Evolutionary conservation across 1,284 basidiomycete species (phyloP), one percentile per base, ranked within the genome.

Genomic region (Cryptococcus sp.): DNA sequence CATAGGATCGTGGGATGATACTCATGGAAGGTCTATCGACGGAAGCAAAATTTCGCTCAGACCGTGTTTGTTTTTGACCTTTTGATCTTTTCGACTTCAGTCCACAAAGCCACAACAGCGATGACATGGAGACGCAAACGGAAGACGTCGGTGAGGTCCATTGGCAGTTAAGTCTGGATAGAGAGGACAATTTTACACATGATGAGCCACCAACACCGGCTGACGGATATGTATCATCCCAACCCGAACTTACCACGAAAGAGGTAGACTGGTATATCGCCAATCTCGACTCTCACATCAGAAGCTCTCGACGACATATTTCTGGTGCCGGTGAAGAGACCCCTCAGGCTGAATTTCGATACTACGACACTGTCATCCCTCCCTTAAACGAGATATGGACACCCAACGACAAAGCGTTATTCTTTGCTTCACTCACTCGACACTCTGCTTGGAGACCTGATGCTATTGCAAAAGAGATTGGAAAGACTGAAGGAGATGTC

Each of bases 401-500:
- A 4, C 65, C 79, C 0, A 59, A 73, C 5, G 89, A 92, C 67
- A 87, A 87, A 63, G 77, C 82, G 11, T 60, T 68, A 0, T 89
- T 92, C 74, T 91, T 90, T 66, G 85, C 83, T 64, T 82, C 80
- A 0, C 72, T 89, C 13, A 68, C 79, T 13, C 70, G 83, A 0
- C 79, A 86, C 69, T 89, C 87, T n/a, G 81, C 85, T 30, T 75
- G 84, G 15, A 78, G 86, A 23, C 84, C 86, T 1, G 88, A 90
- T 68, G 78, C 89, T 46, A 85, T 89, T 53, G 83, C 86, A 0
- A 76, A 74, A n/a, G 80, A 82, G 50, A 76, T 88, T 37, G 53
- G 59, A 4, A 89, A 88, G 73, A 81, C 78, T 11, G 72, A 82
- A 3, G 66, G 79, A 13, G 84, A 88, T 52, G 84, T 89, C 32